Percentiles rank a stretch among this genome's conserved stretches.
Evolutionary conservation across 2,329 filamentous ascomycete species (phyloP).

Genomic region (Coniella vitis): DNA sequence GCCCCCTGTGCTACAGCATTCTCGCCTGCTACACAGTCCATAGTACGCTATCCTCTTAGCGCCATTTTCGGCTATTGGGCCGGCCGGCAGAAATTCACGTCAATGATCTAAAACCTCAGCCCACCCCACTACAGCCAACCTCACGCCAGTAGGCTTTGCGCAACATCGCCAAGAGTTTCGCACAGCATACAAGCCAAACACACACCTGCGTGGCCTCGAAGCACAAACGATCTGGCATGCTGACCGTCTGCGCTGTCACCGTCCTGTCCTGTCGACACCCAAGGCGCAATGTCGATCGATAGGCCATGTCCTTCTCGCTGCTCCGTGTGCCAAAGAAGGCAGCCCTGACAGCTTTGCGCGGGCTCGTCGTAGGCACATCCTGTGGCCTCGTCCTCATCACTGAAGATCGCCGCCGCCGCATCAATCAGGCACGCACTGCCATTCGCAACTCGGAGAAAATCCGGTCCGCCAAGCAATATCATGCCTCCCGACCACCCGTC

Average conservation of each 20-base stretch:
- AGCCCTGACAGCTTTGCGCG: conserved; percentile 37
- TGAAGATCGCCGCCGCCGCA: conserved; percentile 39
- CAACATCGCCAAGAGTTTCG: too few relatives aligned
- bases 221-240: conserved; percentile 7
- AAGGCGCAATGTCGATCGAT: conserved; percentile 15
- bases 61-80: neutral
- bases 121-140: neutral
- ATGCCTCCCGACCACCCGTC: conserved; percentile 23
- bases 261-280: conserved; percentile 13
- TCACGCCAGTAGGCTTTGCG: too few relatives aligned
- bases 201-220: too few relatives aligned
- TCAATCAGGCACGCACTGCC: conserved; percentile 32
- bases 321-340: conserved; percentile 38
- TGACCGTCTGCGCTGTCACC: neutral
- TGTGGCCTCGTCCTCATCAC: conserved; percentile 36
- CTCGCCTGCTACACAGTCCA: too few relatives aligned
- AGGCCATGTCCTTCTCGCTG: conserved; percentile 26
- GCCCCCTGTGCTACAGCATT: too few relatives aligned
- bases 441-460: conserved; percentile 34
- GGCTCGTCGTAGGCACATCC: conserved; percentile 38
- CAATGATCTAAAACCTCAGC: neutral
- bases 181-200: too few relatives aligned
- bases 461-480: conserved; percentile 32
- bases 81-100: conserved; percentile 6
- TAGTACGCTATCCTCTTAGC: neutral